Base-by-base conservation (phyloP, 176 grass and related monocot genomes). In the Rhynchospora breviuscula region DNA sequence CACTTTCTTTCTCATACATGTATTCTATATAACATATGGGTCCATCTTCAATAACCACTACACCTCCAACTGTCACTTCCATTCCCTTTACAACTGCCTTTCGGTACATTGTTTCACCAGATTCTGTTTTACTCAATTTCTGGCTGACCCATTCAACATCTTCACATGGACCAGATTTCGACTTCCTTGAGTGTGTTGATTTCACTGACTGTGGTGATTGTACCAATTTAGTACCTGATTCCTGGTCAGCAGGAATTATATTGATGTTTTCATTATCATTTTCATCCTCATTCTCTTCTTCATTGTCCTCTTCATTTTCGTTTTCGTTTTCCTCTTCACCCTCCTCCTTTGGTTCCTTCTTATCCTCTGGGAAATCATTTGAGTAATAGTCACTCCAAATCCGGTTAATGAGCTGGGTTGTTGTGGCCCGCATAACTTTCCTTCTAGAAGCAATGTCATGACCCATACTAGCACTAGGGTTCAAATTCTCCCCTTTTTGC, bases 341-440 rank as follows among this genome's bases (percentile, higher is more conserved):
- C 10, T 7, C 84, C 68, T 92, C 92, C 71, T 85, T 92, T 31
- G 70, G 77, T 82, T 92, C 90, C 78, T 88, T 94, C 59, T 75
- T 81, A 88, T 94, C 92, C 63, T 97, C 94, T 63, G 94, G 94
- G 69, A 94, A 97, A 88, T 91, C 83, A 86, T 91, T 93, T 59
- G 89, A 83, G 69, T 97, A 97, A 80, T 97, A 97, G 53, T 97
- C 92, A 10, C 85, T 87, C 92, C 92, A 97, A 56, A 97, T 92
- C 61, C 88, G 89, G 81, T 94, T 94, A 85, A 97, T 91, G 66
- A 97, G 43, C 65, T 33, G 88, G 56, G 94, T 97, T 66, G 94
- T 97, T 63, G 92, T 97, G 69, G 94, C 94, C 81, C 94, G 90
- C 94, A 97, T 97, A 11, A 85, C 94, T 92, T 97, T 94, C 72